Evolutionary conservation across 331 rosid species (phyloP).

Genomic region (Cucumis variabilis): DNA sequence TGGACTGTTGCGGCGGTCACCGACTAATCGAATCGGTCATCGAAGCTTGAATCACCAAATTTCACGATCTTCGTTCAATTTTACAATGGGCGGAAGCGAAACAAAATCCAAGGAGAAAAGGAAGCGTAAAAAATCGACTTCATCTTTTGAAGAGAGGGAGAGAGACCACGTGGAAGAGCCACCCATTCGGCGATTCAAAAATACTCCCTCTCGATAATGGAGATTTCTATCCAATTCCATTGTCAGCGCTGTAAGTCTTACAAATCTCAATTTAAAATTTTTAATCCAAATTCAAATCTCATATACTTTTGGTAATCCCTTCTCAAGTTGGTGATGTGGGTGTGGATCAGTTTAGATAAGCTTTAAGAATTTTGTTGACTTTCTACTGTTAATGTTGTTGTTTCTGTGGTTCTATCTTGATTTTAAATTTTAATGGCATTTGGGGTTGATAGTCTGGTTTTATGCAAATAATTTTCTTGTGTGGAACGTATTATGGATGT

Average conservation of each 20-base stretch:
- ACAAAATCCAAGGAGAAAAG: constrained; percentile 62
- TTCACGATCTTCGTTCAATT: constrained; percentile 3
- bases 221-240: not conserved
- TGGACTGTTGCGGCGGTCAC: not conserved
- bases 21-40: not conserved
- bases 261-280: not conserved
- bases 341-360: constrained; percentile 5
- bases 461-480: not conserved
- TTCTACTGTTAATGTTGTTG: not conserved
- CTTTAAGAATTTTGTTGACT: not conserved
- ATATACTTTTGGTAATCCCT: not conserved
- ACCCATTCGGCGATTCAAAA: not conserved
- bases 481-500: not conserved
- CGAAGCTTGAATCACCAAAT: not conserved
- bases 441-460: not conserved
- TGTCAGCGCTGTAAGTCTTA: not conserved
- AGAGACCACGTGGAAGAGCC: not conserved
- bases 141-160: constrained; percentile 46
- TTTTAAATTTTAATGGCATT: no score
- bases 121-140: constrained; percentile 53
- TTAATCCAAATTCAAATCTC: not conserved
- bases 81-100: constrained; percentile 64
- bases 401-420: not conserved
- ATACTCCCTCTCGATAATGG: not conserved
- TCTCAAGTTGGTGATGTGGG: not conserved